Base-by-base conservation (phyloP, 345 rosid genomes). In the Populus deltoides region DNA sequence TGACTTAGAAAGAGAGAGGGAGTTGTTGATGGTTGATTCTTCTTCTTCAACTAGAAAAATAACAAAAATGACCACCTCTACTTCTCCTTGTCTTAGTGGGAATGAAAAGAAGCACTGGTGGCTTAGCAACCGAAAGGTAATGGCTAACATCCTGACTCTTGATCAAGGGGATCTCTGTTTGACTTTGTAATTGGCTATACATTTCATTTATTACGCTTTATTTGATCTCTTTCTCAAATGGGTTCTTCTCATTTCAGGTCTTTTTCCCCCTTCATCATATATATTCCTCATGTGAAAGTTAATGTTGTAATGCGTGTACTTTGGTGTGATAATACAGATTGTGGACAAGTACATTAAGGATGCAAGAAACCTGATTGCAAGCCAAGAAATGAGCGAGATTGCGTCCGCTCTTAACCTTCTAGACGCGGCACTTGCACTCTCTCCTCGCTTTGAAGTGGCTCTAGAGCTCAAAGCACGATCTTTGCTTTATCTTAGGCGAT, bases 71-170 rank as follows among this genome's bases (percentile, higher is more conserved):
- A 83, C 90, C 11, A 61, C 83, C 67, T 78, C 90, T 74, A 68
- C 83, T 74, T 77, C 90, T 74, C 90, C 78, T 17, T 78, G 67
- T 80, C 74, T 80, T 38, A 75, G 75, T 72, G 80, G 71, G n/a
- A 65, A 51, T 77, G 90, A 89, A 62, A 89, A 85, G 83, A 92
- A 86, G 75, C 97, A 87, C 82, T 92, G 98, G 97, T 95, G 99
- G 99, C 92, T 92, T 77, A 92, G 85, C 82, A 91, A 90, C 83
- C 80, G 93, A 74, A 95, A 89, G 97, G 99, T 91, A 79, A 59
- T 29, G 38, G 6, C 4, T n/a, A 22, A 29, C 63, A 22, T 78
- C 22, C 43, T 11, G 3, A 67, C 31, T 8, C 51, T 38, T 4
- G 3, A 38, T 41, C 15, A 0, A 5, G n/a, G 24, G 7, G 45